Percentiles rank a stretch among this genome's conserved stretches.
Conservation (phyloP, 495 filamentous ascomycete species). For the Podospora australis region DNA sequence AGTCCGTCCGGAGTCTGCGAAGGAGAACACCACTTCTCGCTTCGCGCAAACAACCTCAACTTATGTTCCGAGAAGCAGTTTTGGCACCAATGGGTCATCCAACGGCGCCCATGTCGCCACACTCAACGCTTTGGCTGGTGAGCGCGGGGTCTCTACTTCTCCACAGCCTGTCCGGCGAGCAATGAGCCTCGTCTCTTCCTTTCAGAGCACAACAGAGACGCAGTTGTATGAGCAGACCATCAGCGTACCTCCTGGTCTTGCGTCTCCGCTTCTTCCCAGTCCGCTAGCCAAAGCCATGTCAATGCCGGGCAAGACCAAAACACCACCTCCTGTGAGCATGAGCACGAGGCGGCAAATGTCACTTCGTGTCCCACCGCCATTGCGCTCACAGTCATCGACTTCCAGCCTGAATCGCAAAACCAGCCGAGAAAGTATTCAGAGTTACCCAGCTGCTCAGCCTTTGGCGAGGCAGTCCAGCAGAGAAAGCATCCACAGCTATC, state of each 20-base stretch:
- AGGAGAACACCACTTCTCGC: too few species aligned
- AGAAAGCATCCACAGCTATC: conserved; percentile 26
- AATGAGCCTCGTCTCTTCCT: too few species aligned
- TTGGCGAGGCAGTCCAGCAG: conserved; percentile 25
- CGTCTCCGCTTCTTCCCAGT: conserved; percentile 21
- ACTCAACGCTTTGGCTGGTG: conserved; percentile 1
- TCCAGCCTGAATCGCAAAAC: conserved; percentile 22
- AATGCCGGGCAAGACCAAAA: conserved; percentile 16
- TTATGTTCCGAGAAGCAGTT: too few species aligned
- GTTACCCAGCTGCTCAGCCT: conserved; percentile 17
- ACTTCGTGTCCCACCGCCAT: conserved; percentile 34
- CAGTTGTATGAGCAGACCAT: conserved; percentile 8
- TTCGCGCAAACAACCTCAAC: too few species aligned
- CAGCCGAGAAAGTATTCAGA: conserved; percentile 31
- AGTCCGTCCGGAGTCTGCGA: conserved; percentile 11
- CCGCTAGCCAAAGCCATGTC: conserved; percentile 21
- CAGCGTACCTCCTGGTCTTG: conserved; percentile 15
- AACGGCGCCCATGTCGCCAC: not conserved
- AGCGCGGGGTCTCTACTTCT: not conserved
- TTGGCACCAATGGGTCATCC: not conserved
- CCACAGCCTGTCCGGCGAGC: too few species aligned
- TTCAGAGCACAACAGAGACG: conserved; percentile 1
- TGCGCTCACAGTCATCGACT: conserved; percentile 33
- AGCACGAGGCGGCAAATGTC: conserved; percentile 25
- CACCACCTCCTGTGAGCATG: conserved; percentile 31